Conservation (phyloP, 768 basidiomycete species). For the Megacollybia marginata region DNA sequence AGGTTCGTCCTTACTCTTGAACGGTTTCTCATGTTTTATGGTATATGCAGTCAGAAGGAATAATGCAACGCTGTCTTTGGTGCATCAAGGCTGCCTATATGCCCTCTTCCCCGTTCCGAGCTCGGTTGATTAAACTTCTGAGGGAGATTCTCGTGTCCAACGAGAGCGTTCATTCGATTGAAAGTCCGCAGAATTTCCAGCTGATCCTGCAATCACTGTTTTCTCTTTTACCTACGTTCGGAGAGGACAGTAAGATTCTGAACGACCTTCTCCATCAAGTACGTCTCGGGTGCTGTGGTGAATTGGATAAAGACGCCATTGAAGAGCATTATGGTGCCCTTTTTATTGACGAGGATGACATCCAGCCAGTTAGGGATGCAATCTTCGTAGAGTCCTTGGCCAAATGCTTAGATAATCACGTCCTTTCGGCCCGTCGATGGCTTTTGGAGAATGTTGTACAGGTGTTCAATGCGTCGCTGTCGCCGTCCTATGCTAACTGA, state of each 20-base stretch:
- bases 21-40: not conserved
- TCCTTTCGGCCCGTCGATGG: conserved; percentile 39
- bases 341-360: conserved; percentile 28
- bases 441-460: conserved; percentile 41
- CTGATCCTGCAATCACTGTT: conserved; percentile 47
- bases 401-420: conserved; percentile 43
- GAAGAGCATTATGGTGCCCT: conserved; percentile 43
- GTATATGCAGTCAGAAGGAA: conserved; percentile 28
- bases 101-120: conserved; percentile 32
- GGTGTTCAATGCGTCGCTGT: conserved; percentile 24
- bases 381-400: conserved; percentile 42
- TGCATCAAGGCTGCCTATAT: conserved; percentile 53
- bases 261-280: conserved; percentile 38
- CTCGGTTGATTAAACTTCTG: conserved; percentile 39
- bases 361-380: conserved; percentile 22
- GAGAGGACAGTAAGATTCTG: conserved; percentile 27
- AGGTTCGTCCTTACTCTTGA: conserved; percentile 31
- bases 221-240: conserved; percentile 37
- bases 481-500: not conserved
- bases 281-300: conserved; percentile 38
- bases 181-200: conserved; percentile 39
- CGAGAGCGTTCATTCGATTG: conserved; percentile 32
- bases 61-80: conserved; percentile 63
- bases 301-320: conserved; percentile 36
- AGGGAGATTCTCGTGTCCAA: conserved; percentile 36